Evolutionary conservation across 1,284 basidiomycete species (phyloP).

Genomic region (Cutaneotrichosporon sp.): DNA sequence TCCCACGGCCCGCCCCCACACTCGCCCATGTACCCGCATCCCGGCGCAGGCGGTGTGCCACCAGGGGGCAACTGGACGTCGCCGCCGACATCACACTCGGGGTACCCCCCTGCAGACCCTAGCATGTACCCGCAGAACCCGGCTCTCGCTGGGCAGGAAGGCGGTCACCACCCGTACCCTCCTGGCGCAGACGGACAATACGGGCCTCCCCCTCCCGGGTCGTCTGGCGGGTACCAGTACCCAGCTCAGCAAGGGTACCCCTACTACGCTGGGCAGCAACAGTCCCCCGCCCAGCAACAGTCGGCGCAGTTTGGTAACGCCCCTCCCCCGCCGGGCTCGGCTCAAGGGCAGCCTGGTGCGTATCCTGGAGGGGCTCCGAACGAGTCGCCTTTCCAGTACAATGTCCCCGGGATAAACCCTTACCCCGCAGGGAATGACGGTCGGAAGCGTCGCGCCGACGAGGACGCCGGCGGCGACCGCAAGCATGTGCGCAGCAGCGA

Average conservation of each 20-base stretch:
- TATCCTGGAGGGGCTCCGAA: slow-evolving; percentile 14
- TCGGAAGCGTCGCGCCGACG: slow-evolving; percentile 36
- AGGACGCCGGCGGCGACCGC: slow-evolving; percentile 22
- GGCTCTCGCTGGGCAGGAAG: slow-evolving; percentile 10
- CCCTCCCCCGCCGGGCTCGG: slow-evolving; percentile 9
- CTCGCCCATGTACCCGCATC: slow-evolving; percentile 38
- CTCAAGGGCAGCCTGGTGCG: slow-evolving; percentile 4
- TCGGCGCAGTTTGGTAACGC: slow-evolving; percentile 9
- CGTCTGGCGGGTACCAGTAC: slow-evolving; percentile 29
- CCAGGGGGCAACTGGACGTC: slow-evolving; percentile 32
- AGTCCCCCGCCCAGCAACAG: slow-evolving; percentile 16
- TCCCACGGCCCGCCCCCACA: slow-evolving; percentile 40
- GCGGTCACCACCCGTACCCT: slow-evolving; percentile 22
- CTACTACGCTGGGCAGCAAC: slow-evolving; percentile 14
- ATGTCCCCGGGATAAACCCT: slow-evolving; percentile 27
- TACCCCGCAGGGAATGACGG: slow-evolving; percentile 24
- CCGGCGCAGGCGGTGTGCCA: slow-evolving; percentile 6
- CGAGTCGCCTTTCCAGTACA: slow-evolving; percentile 46
- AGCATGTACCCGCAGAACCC: slow-evolving; percentile 28
- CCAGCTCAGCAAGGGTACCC: slow-evolving; percentile 21
- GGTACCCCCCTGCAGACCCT: slow-evolving; percentile 26
- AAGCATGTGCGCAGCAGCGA: slow-evolving; percentile 16
- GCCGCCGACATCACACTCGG: slow-evolving; percentile 27
- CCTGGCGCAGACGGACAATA: slow-evolving; percentile 18
- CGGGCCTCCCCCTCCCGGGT: slow-evolving; percentile 29